These are phyloP conservation scores for Fraxinus nigra DNA, from an alignment of 305 asterid genomes.

Conservation along the genomic window DNA sequence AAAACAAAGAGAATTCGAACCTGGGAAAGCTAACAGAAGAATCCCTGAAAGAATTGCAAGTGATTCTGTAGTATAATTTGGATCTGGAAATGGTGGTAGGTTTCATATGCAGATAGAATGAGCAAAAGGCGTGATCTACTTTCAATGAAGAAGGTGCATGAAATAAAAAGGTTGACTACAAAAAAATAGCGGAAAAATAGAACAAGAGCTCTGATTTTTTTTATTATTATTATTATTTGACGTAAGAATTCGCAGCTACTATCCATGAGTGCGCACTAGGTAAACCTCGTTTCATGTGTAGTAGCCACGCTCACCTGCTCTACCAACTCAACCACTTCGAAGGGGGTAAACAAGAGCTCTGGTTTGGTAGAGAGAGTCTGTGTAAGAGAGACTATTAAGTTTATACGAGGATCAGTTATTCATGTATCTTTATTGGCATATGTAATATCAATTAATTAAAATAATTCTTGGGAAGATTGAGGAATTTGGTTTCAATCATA, in stretches of 20 bases:
- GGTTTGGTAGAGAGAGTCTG: not conserved
- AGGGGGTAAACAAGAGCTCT: no score
- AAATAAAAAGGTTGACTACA: not conserved
- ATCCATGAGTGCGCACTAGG: no score
- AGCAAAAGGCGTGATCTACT: not conserved
- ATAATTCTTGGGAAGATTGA: no score
- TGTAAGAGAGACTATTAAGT: not conserved
- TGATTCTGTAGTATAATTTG: slow-evolving; percentile 26
- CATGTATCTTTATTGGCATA: no score
- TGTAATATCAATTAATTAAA: no score
- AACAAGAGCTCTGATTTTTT: not conserved
- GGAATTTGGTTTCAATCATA: no score
- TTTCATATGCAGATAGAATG: not conserved
- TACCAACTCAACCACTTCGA: no score
- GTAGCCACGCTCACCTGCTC: no score
- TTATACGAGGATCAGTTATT: no score
- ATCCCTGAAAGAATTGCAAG: slow-evolving; percentile 6
- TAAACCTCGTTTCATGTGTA: no score
- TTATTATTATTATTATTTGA: no score
- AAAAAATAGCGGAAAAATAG: not conserved
- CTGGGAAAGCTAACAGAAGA: slow-evolving; percentile 8
- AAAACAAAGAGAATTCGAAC: not conserved
- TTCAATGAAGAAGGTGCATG: not conserved
- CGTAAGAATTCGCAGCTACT: no score
- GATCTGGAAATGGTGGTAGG: slow-evolving; percentile 18